Evolutionary conservation across 2,329 filamentous ascomycete genomes (phyloP), one percentile per base, ranked within the genome.

Genomic region (Botrytis deweyae): DNA sequence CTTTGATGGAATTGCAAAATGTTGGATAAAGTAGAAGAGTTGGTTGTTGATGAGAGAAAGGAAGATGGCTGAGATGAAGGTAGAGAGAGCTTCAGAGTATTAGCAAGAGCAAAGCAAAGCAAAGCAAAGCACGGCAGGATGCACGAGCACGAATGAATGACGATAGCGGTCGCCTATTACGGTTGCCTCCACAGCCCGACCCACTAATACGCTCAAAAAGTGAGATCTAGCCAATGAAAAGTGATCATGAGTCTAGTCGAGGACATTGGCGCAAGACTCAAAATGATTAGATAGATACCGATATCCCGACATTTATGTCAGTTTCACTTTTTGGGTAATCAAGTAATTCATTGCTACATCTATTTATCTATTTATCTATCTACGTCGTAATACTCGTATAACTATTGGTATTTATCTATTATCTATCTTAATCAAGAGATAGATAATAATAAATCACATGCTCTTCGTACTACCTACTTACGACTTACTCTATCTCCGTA

Each of bases 1-100:
- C 33, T 76, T 67, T 72, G 74, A 62, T 76, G 74, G 33, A 74
- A 75, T 77, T 75, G 69, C 73, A 77, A 75, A 76, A 78, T 75
- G 76, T 3, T 62, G 59, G 36, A 63, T 78, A 58, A 58, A 18
- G 42, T 46, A 76, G 76, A 73, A 78, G 73, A 76, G 65, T 74
- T 75, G 62, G 75, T 76, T 42, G 29, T n/a, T 36, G 52, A 72
- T 68, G 33, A 66, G 66, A 67, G 71, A 70, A 58, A 69, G 70
- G 63, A 46, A 71, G 74, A 66, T 72, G 70, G 70, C 64, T n/a
- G 64, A 29, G n/a, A 62, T 25, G 33, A 38, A 38, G 62, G 62
- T 40, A 44, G 16, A 22, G 18, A 64, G 40, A 67, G 70, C 46
- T 67, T 20, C 65, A 72, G 8, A 18, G 62, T 29, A 68, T 40